Percentiles rank a stretch among this genome's conserved stretches.
These are phyloP conservation scores for Monilinia vaccinii-corymbosi DNA, from an alignment of 2,329 filamentous ascomycete species.

Conservation along the genomic window DNA sequence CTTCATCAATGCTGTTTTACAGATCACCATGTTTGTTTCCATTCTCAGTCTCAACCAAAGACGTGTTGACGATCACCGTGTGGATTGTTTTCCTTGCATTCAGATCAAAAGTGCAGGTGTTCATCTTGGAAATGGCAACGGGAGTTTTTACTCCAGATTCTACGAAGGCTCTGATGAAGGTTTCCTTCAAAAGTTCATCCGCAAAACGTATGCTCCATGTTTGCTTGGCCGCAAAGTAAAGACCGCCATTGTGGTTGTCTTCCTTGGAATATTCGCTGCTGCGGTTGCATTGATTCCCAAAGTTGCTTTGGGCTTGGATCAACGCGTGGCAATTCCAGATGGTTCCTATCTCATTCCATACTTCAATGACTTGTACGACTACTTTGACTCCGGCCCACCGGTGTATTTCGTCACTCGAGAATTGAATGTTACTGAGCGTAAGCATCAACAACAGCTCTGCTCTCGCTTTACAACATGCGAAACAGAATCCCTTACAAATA, in stretches of 20 bases:
- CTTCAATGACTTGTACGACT: constrained; percentile 91
- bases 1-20: constrained; percentile 91
- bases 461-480: constrained; percentile 87
- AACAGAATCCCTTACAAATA: constrained; percentile 72
- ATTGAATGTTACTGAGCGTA: constrained; percentile 66
- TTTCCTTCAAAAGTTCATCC: constrained; percentile 75
- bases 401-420: constrained; percentile 90
- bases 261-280: constrained; percentile 79
- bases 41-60: constrained; percentile 85
- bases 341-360: constrained; percentile 93
- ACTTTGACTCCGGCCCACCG: constrained; percentile 83
- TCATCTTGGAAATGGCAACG: constrained; percentile 54
- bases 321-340: constrained; percentile 86
- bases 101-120: constrained; percentile 66
- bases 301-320: constrained; percentile 81
- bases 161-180: constrained; percentile 67
- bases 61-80: constrained; percentile 77
- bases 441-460: constrained; percentile 78
- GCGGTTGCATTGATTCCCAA: constrained; percentile 77
- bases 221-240: constrained; percentile 77
- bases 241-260: constrained; percentile 64
- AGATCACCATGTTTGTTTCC: constrained; percentile 95
- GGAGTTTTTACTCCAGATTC: constrained; percentile 35
- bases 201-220: constrained; percentile 76
- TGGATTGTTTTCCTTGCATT: constrained; percentile 87